Base-by-base conservation (phyloP, 495 filamentous ascomycete species). In the Tuber microsphaerosporum region DNA sequence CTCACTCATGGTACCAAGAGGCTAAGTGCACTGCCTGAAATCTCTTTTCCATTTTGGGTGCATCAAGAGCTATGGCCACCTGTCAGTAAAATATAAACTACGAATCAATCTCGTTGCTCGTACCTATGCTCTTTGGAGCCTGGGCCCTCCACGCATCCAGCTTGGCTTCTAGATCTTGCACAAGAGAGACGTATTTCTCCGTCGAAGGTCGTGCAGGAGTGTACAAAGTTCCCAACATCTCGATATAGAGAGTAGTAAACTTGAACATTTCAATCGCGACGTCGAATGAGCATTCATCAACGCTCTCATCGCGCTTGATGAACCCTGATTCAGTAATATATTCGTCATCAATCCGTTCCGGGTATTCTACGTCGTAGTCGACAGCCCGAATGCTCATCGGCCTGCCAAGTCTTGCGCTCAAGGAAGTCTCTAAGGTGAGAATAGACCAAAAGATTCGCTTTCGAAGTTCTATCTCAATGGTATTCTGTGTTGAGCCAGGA, bases 361-460 rank as follows among this genome's bases (percentile, higher is more conserved):
- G 92, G 42, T 93, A 87, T 76, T 93, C 92, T 68, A 91, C 87
- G 81, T 94, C 92, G 79, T 91, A 89, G 80, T 94, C 92, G 48
- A 91, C 89, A 17, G 88, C 74, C 39, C 88, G 86, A 26, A 94
- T 84, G 2, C 90, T 86, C 90, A 94, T 92, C 26, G 92, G 92
- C 56, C 90, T 86, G 43, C 92, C 92, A 43, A 94, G 86, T 73
- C 90, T 92, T 45, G 91, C 91, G 79, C 90, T 90, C 42, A 94
- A 83, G 14, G 87, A 88, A 39, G 91, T 86, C 71, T 89, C 85
- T 22, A 93, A 86, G 39, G 86, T 84, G 31, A 92, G 81, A 69
- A 93, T 85, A 17, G 87, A 85, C 91, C 91, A 94, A 85, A 92
- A 94, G 7, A 90, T 86, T 39, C 92, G 86, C 84, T 94, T 94